Percentiles rank a stretch among this genome's conserved stretches.
Evolutionary conservation across 2,329 filamentous ascomycete genomes (phyloP).

Genomic region (Talaromyces sp.): DNA sequence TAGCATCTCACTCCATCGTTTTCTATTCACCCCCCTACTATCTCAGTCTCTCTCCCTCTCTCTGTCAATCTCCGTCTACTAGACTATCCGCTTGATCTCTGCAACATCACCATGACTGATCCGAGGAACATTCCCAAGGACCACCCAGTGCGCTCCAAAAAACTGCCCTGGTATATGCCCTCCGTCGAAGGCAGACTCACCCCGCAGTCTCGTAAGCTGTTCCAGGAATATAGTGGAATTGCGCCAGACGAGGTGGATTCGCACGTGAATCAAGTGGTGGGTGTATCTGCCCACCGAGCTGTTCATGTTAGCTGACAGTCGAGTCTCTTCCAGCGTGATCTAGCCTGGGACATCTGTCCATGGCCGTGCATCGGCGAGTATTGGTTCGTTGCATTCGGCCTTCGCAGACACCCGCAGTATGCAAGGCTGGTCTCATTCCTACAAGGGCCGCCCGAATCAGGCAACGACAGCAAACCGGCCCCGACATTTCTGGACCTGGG

Average conservation of each 20-base stretch:
- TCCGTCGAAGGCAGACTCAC: not conserved
- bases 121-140: constrained; percentile 1
- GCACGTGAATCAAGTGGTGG: not conserved
- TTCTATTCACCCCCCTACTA: not conserved
- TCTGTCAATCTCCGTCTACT: not conserved
- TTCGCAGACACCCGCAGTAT: constrained; percentile 30
- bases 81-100: not conserved
- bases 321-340: constrained; percentile 23
- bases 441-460: constrained; percentile 12
- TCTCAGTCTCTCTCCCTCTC: not conserved
- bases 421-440: constrained; percentile 25
- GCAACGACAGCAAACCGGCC: not conserved
- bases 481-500: constrained; percentile 38
- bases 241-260: not conserved
- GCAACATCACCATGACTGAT: not conserved
- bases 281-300: not conserved
- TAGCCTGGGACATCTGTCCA: constrained; percentile 34
- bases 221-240: constrained; percentile 5
- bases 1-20: not conserved
- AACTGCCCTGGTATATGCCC: not conserved
- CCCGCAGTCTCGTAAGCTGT: not conserved
- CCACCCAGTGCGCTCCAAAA: constrained; percentile 1
- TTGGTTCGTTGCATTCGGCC: constrained; percentile 36
- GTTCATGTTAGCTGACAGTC: not conserved
- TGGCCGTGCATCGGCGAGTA: constrained; percentile 40